These are phyloP conservation scores for Ustilago loliicola DNA, from an alignment of 1,284 basidiomycete species.

Conservation along the genomic window DNA sequence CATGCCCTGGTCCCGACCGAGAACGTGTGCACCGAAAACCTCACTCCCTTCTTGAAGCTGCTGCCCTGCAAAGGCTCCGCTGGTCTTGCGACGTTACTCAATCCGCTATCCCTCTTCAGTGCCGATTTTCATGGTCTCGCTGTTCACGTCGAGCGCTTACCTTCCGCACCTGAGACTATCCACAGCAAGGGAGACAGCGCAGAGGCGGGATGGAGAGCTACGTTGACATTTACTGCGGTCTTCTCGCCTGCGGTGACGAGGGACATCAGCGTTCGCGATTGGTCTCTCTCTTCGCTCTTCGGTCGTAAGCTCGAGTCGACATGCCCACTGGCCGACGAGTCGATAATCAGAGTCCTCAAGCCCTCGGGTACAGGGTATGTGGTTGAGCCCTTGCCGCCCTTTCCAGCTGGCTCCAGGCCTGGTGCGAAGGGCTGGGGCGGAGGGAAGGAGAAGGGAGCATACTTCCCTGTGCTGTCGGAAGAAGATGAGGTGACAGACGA, in stretches of 20 bases:
- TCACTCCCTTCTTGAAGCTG: conserved; percentile 94
- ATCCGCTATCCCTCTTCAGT: conserved; percentile 87
- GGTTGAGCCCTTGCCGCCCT: conserved; percentile 26
- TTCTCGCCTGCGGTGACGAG: conserved; percentile 76
- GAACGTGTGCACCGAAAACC: conserved; percentile 86
- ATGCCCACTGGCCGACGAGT: conserved; percentile 55
- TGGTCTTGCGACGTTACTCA: conserved; percentile 86
- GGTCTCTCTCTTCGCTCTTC: conserved; percentile 57
- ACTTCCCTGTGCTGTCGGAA: conserved; percentile 28
- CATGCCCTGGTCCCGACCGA: conserved; percentile 55
- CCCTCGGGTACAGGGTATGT: conserved; percentile 28
- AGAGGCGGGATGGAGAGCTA: conserved; percentile 76
- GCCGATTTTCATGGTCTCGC: conserved; percentile 89
- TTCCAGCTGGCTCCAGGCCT: conserved; percentile 7
- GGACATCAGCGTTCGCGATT: conserved; percentile 39
- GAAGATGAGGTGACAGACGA: conserved; percentile 42
- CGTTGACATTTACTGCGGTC: conserved; percentile 84
- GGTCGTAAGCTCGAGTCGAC: conserved; percentile 21
- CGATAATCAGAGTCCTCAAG: conserved; percentile 40
- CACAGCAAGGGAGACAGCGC: not conserved
- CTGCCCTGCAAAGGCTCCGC: conserved; percentile 89
- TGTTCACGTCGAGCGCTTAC: conserved; percentile 73
- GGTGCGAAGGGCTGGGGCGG: conserved; percentile 11
- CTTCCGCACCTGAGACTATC: conserved; percentile 6
- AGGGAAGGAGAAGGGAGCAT: not conserved